Conservation (phyloP, 2,329 filamentous ascomycete genomes). For the Geosmithia flava region DNA sequence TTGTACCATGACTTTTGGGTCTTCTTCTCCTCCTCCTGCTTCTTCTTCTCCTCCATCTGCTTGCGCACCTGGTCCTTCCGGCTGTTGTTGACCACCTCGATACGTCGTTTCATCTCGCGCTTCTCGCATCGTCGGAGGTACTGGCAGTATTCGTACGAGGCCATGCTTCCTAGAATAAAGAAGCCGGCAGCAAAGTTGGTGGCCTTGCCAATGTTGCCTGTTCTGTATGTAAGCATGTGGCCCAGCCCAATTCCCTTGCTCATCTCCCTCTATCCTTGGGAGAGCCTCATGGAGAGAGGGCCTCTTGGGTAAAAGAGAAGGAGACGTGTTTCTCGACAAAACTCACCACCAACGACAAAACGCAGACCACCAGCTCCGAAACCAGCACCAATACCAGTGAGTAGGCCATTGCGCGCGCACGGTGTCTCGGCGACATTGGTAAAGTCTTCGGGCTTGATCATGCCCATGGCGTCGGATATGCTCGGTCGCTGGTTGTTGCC, state of each 20-base stretch:
- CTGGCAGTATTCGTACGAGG: conserved; percentile 77
- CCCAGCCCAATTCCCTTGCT: neutral
- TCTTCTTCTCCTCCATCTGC: conserved; percentile 26
- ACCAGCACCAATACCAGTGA: conserved; percentile 73
- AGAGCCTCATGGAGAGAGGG: too few species aligned
- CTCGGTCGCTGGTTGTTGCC: conserved; percentile 16
- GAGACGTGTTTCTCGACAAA: neutral
- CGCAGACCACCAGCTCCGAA: conserved; percentile 64
- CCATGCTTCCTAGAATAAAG: conserved; percentile 57
- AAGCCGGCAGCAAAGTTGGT: conserved; percentile 78
- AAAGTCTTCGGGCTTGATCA: conserved; percentile 58
- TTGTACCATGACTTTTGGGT: conserved; percentile 37
- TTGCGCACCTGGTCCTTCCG: conserved; percentile 32
- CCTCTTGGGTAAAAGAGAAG: neutral
- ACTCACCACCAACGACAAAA: conserved; percentile 20
- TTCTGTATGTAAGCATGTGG: neutral
- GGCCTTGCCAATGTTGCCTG: conserved; percentile 30
- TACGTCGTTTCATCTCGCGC: conserved; percentile 71
- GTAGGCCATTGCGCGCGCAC: conserved; percentile 70
- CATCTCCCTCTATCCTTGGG: neutral
- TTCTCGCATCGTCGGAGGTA: conserved; percentile 61
- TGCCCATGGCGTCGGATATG: conserved; percentile 49
- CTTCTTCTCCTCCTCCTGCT: conserved; percentile 17
- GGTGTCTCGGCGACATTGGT: conserved; percentile 63
- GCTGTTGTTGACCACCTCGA: conserved; percentile 50